Evolutionary conservation across 129 eudicot species (phyloP), one percentile per base, ranked within the genome.

Genomic region (Helianthus tuberosus): DNA sequence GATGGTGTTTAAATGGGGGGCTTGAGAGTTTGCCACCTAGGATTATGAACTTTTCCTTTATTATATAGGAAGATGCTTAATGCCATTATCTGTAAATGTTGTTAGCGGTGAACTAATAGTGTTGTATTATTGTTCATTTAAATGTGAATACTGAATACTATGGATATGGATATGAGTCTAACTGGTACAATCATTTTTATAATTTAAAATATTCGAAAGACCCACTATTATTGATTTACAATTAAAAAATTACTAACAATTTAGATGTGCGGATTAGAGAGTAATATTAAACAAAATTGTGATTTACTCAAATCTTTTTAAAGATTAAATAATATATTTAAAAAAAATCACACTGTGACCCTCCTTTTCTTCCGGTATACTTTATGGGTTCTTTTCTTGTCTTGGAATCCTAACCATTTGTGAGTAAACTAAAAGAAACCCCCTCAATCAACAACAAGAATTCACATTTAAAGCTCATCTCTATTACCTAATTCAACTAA

Each of bases 371-470:
- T 35, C 12, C 49, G 66, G 78, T 50, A 49, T 20, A 36, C 48
- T 54, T 49, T 32, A 32, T 32, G 4, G 4, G 0, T 46, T 46
- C 48, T 11, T 62, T 73, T 73, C 62, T 47, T 61, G 70, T 73
- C 39, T 29, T 61, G 77, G 77, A 60, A 32, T 62, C 61, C 15
- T 44, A 49, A 50, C 61, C 69, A 73, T 11, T 54, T 49, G 58
- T 29, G 62, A 60, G 74, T 73, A 48, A 27, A 60, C 49, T 61
- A n/a, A 15, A 62, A 62, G 59, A 73, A 6, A 11, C 7, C 5
- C 15, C 51, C 51, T 8, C 3, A 25, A 25, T 3, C 3, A n/a
- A n/a, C 32, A 27, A 27, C 32, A 27, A 27, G 32, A 27, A 27
- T 27, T 27, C 32, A 27, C 32, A 27, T 27, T 1, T 25, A 2